These are phyloP conservation scores for Saprolegnia parasitica DNA, from an alignment of 352 stramenopile species.

Conservation along the genomic window DNA sequence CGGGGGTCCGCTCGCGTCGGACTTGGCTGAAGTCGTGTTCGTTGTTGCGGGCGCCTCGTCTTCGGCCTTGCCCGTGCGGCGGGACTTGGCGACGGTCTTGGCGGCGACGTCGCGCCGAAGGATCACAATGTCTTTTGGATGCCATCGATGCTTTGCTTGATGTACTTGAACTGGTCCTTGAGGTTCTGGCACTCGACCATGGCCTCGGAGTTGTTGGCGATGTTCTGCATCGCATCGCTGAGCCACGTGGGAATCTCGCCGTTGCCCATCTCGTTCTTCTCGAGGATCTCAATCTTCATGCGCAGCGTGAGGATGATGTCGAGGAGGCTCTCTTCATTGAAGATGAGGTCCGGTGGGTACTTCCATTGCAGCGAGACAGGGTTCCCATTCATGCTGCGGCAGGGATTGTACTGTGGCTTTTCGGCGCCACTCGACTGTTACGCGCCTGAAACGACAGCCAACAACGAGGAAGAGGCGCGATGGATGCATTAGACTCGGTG, in stretches of 20 bases:
- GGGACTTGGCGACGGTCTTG: constrained; percentile 8
- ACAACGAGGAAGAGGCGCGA: no score
- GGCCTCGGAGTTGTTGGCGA: constrained; percentile 74
- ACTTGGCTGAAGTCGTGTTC: no score
- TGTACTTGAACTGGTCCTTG: constrained; percentile 60
- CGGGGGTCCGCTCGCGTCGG: no score
- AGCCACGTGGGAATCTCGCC: constrained; percentile 65
- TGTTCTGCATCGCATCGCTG: constrained; percentile 61
- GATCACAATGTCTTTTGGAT: constrained; percentile 77
- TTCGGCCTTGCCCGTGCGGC: background rate
- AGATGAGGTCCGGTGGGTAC: constrained; percentile 57
- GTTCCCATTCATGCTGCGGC: constrained; percentile 21
- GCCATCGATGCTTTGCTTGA: constrained; percentile 27
- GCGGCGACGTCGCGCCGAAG: constrained; percentile 51
- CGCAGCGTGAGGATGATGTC: constrained; percentile 70
- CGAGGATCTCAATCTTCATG: constrained; percentile 54
- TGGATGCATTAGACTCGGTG: no score
- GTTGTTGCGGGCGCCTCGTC: background rate
- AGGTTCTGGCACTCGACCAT: constrained; percentile 75
- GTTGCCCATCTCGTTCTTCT: constrained; percentile 74
- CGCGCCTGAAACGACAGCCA: no score
- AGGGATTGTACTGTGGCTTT: no score
- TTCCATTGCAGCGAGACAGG: constrained; percentile 45
- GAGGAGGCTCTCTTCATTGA: constrained; percentile 76
- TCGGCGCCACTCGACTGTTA: no score